phyloP scores from a whole-genome alignment of 768 basidiomycete species.

The Lentinula guzmanii region DNA sequence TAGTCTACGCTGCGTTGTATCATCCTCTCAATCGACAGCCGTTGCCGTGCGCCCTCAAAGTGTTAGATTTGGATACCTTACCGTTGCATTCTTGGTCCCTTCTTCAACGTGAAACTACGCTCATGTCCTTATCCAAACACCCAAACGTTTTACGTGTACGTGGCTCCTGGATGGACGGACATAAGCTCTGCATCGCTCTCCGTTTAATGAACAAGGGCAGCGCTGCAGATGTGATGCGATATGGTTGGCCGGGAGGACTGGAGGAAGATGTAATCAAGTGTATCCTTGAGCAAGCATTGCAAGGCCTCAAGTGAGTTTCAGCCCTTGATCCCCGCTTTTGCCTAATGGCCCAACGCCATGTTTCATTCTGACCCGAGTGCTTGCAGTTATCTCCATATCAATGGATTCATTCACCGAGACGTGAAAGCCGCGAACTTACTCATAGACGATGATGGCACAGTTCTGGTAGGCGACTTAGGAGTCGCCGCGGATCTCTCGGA shows the following conservation, averaged over 20 bases:
- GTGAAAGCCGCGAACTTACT: constrained; percentile 93
- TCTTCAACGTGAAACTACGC: constrained; percentile 78
- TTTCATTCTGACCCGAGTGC: background rate
- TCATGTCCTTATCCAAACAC: constrained; percentile 90
- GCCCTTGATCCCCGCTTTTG: background rate
- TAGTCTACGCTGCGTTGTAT: constrained; percentile 77
- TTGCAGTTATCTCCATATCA: constrained; percentile 75
- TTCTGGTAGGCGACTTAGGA: constrained; percentile 88
- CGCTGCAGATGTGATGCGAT: constrained; percentile 78
- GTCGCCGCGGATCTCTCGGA: constrained; percentile 83
- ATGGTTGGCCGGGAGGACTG: constrained; percentile 84
- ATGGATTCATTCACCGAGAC: constrained; percentile 90
- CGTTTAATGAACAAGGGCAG: constrained; percentile 89
- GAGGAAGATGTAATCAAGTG: constrained; percentile 85
- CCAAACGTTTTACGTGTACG: constrained; percentile 91
- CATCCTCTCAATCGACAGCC: constrained; percentile 30
- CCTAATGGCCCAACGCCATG: background rate
- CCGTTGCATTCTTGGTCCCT: constrained; percentile 65
- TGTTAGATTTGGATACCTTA: constrained; percentile 80
- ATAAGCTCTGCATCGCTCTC: constrained; percentile 79
- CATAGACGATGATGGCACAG: constrained; percentile 85
- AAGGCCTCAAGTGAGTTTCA: constrained; percentile 75
- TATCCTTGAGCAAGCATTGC: constrained; percentile 77
- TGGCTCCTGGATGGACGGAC: constrained; percentile 82
- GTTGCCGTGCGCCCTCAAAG: constrained; percentile 77